phyloP scores from a whole-genome alignment of 345 rosid genomes.

The Sisymbrium irio region DNA sequence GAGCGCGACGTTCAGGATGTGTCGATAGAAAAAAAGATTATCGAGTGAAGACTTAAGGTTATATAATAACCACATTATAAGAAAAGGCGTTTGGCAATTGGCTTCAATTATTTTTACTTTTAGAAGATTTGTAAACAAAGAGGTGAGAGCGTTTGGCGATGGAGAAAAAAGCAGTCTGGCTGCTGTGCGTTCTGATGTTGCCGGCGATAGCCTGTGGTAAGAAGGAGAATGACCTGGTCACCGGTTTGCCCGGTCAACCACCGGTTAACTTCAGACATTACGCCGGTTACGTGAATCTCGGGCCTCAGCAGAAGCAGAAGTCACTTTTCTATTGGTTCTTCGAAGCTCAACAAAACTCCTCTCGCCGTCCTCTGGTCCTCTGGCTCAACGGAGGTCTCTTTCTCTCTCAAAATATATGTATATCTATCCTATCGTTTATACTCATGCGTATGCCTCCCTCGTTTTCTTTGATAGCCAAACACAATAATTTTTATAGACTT shows the following conservation, averaged over 20 bases:
- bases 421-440: too few relatives aligned
- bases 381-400: constrained; percentile 50
- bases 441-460: too few relatives aligned
- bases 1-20: background rate
- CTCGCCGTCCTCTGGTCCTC: constrained; percentile 55
- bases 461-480: too few relatives aligned
- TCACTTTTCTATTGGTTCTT: constrained; percentile 76
- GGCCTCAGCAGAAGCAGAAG: constrained; percentile 30
- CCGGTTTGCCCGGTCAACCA: constrained; percentile 57
- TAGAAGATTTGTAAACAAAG: background rate
- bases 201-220: constrained; percentile 25
- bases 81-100: background rate
- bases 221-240: constrained; percentile 47
- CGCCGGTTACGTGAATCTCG: constrained; percentile 53
- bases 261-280: constrained; percentile 53
- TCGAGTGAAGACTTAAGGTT: background rate
- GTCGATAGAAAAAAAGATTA: background rate
- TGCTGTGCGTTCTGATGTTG: constrained; percentile 22
- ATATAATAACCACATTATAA: background rate
- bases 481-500: background rate
- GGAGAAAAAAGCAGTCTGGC: constrained; percentile 29
- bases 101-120: background rate
- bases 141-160: constrained; percentile 8
- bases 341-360: constrained; percentile 40
- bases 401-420: too few relatives aligned